Evolutionary conservation across 225 moss, liverwort and hornwort genomes (phyloP), one percentile per base, ranked within the genome.

Genomic region (Asterella californica): DNA sequence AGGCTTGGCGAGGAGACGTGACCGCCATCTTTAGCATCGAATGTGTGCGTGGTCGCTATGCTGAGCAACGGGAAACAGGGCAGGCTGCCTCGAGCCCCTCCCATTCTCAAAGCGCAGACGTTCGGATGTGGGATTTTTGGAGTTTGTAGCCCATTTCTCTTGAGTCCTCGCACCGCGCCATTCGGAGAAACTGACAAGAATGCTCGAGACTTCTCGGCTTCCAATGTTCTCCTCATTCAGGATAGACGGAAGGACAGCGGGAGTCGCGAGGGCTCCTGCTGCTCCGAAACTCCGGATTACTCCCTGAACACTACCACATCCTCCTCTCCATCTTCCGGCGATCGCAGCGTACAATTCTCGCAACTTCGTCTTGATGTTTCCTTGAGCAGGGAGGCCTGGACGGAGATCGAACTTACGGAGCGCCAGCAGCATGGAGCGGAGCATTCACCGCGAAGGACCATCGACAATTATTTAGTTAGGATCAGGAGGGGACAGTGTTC

Each of bases 61-160:
- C 77, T 71, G 42, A 84, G 76, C 72, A 77, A 70, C 46, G 80
- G 65, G 80, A 84, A 84, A 80, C 76, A 77, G 72, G 80, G 80
- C 42, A 76, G 77, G 49, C 30, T 73, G 80, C 50, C 79, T 19
- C 68, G 69, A 67, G 70, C 36, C 60, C 74, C 75, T 57, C 80
- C 71, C 29, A 70, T 84, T 42, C 53, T 80, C 27, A 84, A 84
- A 70, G 80, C 64, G n/a, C 84, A 72, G 72, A 30, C 84, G 30
- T 80, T 80, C 49, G 71, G 72, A 12, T 84, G 84, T 27, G 84
- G 84, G 21, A 77, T 84, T 25, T 81, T 84, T 17, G 84, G 84
- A 24, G 73, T 80, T 52, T 81, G 84, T 37, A 80, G 55, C 65
- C 84, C 84, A 3, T 77, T 84, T 63, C 80, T 81, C 12, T 46